A percentile compares a stretch with the other conserved stretches of the same genome.
These are phyloP conservation scores for Evernia prunastri DNA, from an alignment of 495 filamentous ascomycete genomes.

Conservation along the genomic window DNA sequence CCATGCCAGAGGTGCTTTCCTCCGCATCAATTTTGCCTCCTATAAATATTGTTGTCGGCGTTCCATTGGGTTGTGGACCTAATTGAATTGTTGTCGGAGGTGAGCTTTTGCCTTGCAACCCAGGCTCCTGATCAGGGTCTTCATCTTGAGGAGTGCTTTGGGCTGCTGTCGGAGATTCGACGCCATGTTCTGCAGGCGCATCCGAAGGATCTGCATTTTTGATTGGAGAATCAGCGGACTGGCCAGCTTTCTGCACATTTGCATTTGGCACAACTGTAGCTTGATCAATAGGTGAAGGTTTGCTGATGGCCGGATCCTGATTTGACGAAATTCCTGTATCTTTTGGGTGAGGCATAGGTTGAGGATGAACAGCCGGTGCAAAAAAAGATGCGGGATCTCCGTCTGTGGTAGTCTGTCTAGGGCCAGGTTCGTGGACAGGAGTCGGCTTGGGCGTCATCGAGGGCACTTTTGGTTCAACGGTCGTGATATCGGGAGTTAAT, in stretches of 20 bases:
- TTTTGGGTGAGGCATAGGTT: conserved; percentile 22
- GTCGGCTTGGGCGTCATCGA: not conserved
- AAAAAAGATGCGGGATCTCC: not conserved
- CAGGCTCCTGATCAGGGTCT: not conserved
- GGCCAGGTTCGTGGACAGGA: not conserved
- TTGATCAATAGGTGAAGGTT: not conserved
- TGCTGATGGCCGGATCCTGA: conserved; percentile 22
- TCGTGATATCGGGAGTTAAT: not conserved
- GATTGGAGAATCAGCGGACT: not conserved
- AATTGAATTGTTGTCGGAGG: not conserved
- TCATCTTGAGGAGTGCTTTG: not conserved
- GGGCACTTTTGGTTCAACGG: not conserved
- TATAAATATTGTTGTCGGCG: not conserved
- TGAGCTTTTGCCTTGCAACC: not conserved
- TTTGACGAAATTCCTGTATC: conserved; percentile 22
- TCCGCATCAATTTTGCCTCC: not conserved
- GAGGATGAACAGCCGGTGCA: not conserved
- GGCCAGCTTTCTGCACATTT: not conserved
- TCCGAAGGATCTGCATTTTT: no score
- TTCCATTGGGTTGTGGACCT: not conserved
- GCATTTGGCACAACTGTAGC: not conserved
- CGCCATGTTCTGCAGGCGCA: no score
- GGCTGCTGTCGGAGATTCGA: not conserved
- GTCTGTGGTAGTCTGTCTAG: not conserved
- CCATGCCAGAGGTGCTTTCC: not conserved